Base-by-base conservation (phyloP, 208 protist genomes). In the Wallacemonas sp. region DNA sequence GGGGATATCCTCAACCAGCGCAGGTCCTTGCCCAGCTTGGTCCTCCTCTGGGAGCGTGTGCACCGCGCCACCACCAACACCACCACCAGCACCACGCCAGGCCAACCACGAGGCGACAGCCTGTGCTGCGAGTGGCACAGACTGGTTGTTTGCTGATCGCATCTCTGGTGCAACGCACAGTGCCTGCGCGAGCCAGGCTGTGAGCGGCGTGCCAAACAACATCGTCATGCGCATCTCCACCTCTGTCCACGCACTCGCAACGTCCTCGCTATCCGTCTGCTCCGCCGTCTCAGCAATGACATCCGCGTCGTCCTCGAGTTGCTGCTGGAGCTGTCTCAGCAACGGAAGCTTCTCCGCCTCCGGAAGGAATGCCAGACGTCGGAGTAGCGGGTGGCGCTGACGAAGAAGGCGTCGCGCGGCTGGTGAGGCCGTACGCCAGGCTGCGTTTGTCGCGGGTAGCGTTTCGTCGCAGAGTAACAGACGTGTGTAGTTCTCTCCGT, bases 401-500 rank as follows among this genome's bases (percentile, higher is more conserved):
- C 46, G 55, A 34, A 87, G 58, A 1, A 17, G 41, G 0, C 19
- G 61, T 3, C 68, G 66, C 21, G 72, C 36, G 5, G 5, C 30
- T 0, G 48, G 26, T 4, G 68, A 78, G 21, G 80, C 70, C n/a
- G 1, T 3, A 11, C 55, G 68, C 44, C 61, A 62, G 0, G 27
- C 56, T 9, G 29, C 43, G 36, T 55, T 82, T n/a, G 61, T 66
- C 14, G 49, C 34, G 8, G 23, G 19, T 0, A 77, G 52, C 6
- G 16, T 58, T 41, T 81, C 71, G 1, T 85, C 65, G 16, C 47
- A 9, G 26, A 80, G 30, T 16, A 81, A 41, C 19, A 21, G 56
- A 6, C 81, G 71, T 24, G 69, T 81, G 46, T 69, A 67, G 73
- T 89, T 92, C 49, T 86, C 82, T 1, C 23, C 12, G 2, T 56